Percentiles rank a stretch among this genome's conserved stretches.
Conservation (phyloP, 1,139 yeast species). For the Pichia sp. region DNA sequence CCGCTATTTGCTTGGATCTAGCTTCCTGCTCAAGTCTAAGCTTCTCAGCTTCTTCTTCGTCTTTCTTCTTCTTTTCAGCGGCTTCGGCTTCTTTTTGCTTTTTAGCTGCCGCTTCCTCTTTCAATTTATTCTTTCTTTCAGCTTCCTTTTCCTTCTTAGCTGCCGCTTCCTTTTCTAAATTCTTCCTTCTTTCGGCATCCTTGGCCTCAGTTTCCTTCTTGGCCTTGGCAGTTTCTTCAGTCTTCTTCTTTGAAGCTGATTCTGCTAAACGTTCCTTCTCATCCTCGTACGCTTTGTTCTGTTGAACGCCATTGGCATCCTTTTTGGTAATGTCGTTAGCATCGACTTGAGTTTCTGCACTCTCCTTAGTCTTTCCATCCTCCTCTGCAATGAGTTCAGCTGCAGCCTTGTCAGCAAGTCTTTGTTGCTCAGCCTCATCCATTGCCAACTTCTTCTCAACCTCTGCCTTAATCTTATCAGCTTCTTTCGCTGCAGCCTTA, state of each 20-base stretch:
- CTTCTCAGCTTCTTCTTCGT: background rate
- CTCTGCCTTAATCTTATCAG: too few species aligned
- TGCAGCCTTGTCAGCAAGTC: background rate
- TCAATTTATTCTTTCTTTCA: background rate
- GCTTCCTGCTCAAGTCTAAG: background rate
- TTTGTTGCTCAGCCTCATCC: background rate
- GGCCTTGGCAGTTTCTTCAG: background rate
- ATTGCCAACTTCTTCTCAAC: background rate
- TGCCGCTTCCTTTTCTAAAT: background rate
- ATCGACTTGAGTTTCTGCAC: background rate
- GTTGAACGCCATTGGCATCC: constrained; percentile 1
- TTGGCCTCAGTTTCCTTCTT: background rate
- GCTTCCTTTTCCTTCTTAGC: background rate
- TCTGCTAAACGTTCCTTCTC: constrained; percentile 15
- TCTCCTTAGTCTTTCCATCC: background rate
- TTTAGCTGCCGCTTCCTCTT: background rate
- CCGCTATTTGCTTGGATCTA: too few species aligned
- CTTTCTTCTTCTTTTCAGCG: too few species aligned
- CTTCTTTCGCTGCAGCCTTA: too few species aligned
- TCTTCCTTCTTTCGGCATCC: background rate
- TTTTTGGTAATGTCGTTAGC: background rate
- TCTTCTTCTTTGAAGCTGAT: background rate
- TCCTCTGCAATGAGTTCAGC: background rate
- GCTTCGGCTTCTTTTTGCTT: background rate
- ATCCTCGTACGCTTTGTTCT: constrained; percentile 3